These are phyloP conservation scores for Miscanthus lutarioriparius DNA, from an alignment of 176 grass and related monocot genomes.

Conservation along the genomic window DNA sequence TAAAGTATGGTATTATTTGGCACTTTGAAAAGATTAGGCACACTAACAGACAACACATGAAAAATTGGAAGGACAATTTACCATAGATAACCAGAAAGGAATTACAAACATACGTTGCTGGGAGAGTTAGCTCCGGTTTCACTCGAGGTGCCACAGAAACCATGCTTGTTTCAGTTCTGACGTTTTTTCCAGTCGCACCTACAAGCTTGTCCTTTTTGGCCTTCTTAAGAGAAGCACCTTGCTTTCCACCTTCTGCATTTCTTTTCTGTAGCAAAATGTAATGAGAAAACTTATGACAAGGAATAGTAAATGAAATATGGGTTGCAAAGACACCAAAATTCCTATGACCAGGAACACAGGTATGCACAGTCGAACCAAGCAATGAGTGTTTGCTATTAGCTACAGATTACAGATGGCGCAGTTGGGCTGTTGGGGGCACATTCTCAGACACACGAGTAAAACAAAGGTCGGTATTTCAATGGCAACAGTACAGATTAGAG, in stretches of 20 bases:
- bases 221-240: slow-evolving; percentile 71
- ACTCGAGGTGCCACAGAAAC: slow-evolving; percentile 71
- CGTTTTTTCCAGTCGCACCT: slow-evolving; percentile 68
- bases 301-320: neutral
- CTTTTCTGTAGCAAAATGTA: slow-evolving; percentile 69
- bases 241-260: slow-evolving; percentile 76
- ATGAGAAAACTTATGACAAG: slow-evolving; percentile 28
- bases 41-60: neutral
- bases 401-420: neutral
- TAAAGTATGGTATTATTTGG: neutral
- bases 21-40: neutral
- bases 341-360: neutral
- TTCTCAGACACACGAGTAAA: slow-evolving; percentile 1
- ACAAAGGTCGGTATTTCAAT: neutral
- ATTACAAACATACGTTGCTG: slow-evolving; percentile 60
- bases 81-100: slow-evolving; percentile 20
- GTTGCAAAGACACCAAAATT: neutral
- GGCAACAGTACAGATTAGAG: neutral
- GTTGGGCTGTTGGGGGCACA: neutral
- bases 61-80: neutral
- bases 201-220: slow-evolving; percentile 88
- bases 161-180: slow-evolving; percentile 70
- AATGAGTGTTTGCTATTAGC: slow-evolving; percentile 9
- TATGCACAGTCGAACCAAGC: slow-evolving; percentile 26
- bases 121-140: slow-evolving; percentile 85